A percentile compares a stretch with the other conserved stretches of the same genome.
Evolutionary conservation across 2,329 filamentous ascomycete species (phyloP).

Genomic region (Neofusicoccum sp.): DNA sequence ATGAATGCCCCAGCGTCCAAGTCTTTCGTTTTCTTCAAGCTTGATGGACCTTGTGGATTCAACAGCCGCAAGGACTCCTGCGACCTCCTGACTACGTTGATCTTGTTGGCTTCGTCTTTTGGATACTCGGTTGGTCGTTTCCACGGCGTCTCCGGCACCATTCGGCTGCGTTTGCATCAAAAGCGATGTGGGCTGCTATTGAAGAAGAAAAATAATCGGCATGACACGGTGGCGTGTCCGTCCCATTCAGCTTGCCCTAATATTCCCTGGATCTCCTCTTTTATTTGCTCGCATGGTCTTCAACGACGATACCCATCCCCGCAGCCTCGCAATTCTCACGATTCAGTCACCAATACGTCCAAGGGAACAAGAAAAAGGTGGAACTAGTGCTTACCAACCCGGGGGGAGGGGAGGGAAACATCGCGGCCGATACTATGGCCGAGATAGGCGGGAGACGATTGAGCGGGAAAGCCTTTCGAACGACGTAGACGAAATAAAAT

Average conservation of each 20-base stretch:
- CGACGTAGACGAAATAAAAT: too few relatives aligned
- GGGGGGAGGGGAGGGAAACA: not conserved
- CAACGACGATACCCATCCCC: conserved; percentile 19
- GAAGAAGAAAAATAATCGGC: not conserved
- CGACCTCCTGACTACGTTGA: not conserved
- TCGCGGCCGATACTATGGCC: not conserved
- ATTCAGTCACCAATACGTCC: not conserved
- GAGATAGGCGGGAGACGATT: too few relatives aligned
- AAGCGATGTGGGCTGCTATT: not conserved
- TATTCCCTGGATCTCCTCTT: not conserved
- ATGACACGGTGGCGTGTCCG: not conserved
- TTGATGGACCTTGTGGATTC: conserved; percentile 5
- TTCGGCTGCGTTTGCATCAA: not conserved
- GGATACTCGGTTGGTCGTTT: not conserved
- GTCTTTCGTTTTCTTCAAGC: not conserved
- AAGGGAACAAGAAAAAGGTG: not conserved
- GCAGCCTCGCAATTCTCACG: conserved; percentile 2
- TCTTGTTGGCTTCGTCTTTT: not conserved
- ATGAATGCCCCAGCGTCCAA: not conserved
- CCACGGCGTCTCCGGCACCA: not conserved
- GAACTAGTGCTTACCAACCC: not conserved
- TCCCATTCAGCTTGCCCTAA: not conserved
- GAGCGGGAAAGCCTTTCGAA: too few relatives aligned
- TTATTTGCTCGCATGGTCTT: conserved; percentile 12
- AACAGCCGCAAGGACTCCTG: conserved; percentile 16